Evolutionary conservation across 1,284 basidiomycete genomes (phyloP).

Genomic region (Naganishia albida): DNA sequence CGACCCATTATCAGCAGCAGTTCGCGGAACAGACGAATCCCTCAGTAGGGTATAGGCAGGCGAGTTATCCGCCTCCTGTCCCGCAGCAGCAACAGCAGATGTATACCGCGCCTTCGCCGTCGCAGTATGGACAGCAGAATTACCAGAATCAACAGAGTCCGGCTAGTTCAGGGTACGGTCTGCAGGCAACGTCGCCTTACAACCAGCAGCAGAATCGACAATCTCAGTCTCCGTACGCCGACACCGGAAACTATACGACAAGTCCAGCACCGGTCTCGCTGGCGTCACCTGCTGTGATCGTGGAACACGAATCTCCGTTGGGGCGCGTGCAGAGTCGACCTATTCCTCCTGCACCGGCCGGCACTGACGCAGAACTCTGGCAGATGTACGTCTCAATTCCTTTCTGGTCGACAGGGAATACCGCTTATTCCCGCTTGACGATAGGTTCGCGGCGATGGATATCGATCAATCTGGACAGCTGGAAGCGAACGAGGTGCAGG

Average conservation of each 20-base stretch:
- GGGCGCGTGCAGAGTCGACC: neutral
- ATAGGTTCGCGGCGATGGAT: constrained; percentile 51
- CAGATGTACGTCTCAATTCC: constrained; percentile 39
- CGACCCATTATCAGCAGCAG: constrained; percentile 24
- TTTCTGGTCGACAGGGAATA: constrained; percentile 10
- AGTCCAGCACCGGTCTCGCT: constrained; percentile 11
- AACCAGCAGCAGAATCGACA: constrained; percentile 7
- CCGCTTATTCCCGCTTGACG: neutral
- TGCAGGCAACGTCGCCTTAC: constrained; percentile 4
- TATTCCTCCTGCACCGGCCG: constrained; percentile 28
- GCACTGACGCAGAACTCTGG: constrained; percentile 41
- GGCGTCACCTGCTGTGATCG: neutral
- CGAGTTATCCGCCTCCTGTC: constrained; percentile 14
- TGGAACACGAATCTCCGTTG: neutral
- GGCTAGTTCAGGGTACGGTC: neutral
- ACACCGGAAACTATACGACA: neutral
- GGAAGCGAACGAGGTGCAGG: constrained; percentile 48
- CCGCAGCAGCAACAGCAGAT: constrained; percentile 22
- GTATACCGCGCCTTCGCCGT: constrained; percentile 15
- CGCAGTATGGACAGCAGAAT: constrained; percentile 12
- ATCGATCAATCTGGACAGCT: constrained; percentile 48
- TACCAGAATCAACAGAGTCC: constrained; percentile 3
- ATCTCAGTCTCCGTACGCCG: constrained; percentile 16
- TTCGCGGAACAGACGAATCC: constrained; percentile 12
- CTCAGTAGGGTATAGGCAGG: neutral